Evolutionary conservation across 2,329 filamentous ascomycete genomes (phyloP).

Genomic region (Coniochaeta sp.): DNA sequence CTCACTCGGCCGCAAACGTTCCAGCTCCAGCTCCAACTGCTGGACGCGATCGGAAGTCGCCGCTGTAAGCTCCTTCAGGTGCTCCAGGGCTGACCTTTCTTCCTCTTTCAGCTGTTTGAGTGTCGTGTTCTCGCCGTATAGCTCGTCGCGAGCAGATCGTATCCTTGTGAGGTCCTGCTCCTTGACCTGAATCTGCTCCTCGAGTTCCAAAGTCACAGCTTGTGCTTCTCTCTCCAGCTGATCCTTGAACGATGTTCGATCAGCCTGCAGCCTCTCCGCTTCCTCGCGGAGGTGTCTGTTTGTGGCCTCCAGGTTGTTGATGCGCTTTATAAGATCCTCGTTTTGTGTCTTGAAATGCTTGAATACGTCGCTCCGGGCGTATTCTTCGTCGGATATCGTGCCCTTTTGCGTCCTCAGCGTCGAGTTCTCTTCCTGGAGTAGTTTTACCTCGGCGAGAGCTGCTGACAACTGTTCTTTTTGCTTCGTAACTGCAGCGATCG

Average conservation of each 20-base stretch:
- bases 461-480: conserved; percentile 84
- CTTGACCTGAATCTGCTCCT: conserved; percentile 70
- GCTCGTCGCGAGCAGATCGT: conserved; percentile 75
- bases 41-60: conserved; percentile 75
- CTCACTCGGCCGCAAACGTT: conserved; percentile 53
- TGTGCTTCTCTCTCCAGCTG: conserved; percentile 78
- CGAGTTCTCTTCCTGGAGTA: conserved; percentile 71
- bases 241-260: conserved; percentile 73
- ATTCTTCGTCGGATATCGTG: conserved; percentile 83
- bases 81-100: conserved; percentile 59
- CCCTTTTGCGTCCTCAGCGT: conserved; percentile 61
- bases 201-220: conserved; percentile 64
- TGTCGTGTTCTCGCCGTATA: conserved; percentile 73
- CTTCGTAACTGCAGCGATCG: conserved; percentile 67
- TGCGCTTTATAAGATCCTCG: conserved; percentile 84
- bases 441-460: conserved; percentile 68
- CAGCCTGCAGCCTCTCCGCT: conserved; percentile 74
- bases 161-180: conserved; percentile 85
- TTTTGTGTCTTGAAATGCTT: conserved; percentile 85
- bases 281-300: conserved; percentile 82
- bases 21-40: conserved; percentile 75
- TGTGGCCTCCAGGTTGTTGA: conserved; percentile 85
- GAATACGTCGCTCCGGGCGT: conserved; percentile 86
- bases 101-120: conserved; percentile 75
- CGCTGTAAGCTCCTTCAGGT: conserved; percentile 71